phyloP scores from a whole-genome alignment of 2,329 filamentous ascomycete species.

The Orbilia oligospora region DNA sequence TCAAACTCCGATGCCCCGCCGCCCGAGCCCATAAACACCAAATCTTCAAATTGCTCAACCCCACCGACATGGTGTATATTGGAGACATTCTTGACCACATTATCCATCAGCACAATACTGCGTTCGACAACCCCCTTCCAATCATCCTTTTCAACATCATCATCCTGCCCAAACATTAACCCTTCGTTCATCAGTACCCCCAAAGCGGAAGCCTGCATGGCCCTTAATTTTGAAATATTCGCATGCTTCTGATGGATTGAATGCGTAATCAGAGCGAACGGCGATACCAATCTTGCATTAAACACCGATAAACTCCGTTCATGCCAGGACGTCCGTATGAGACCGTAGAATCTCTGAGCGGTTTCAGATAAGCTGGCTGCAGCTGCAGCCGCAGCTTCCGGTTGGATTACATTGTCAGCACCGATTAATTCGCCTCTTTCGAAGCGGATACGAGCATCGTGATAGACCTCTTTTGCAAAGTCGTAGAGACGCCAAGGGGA shows the following conservation, averaged over 20 bases:
- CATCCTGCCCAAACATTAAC: conserved; percentile 72
- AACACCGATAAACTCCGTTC: conserved; percentile 81
- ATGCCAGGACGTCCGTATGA: conserved; percentile 81
- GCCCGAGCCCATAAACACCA: conserved; percentile 69
- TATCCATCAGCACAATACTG: conserved; percentile 88
- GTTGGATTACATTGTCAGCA: conserved; percentile 30
- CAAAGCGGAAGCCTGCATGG: conserved; percentile 86
- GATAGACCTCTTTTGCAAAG: conserved; percentile 79
- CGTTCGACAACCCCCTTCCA: conserved; percentile 84
- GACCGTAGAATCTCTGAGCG: conserved; percentile 78
- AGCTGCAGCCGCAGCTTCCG: conserved; percentile 21
- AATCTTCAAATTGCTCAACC: conserved; percentile 72
- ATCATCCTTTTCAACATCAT: conserved; percentile 71
- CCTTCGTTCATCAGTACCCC: conserved; percentile 91
- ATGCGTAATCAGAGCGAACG: conserved; percentile 80
- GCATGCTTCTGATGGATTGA: conserved; percentile 83
- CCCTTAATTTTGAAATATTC: conserved; percentile 78
- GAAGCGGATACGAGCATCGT: conserved; percentile 69
- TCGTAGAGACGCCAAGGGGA: conserved; percentile 81
- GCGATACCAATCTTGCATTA: conserved; percentile 80
- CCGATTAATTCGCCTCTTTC: conserved; percentile 44
- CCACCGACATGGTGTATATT: conserved; percentile 70
- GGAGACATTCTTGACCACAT: conserved; percentile 81
- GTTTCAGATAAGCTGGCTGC: conserved; percentile 59
- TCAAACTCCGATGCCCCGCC: conserved; percentile 74